Percentiles rank a stretch among this genome's conserved stretches.
Conservation (phyloP, 495 filamentous ascomycete species). For the Achaetomiella virescens region DNA sequence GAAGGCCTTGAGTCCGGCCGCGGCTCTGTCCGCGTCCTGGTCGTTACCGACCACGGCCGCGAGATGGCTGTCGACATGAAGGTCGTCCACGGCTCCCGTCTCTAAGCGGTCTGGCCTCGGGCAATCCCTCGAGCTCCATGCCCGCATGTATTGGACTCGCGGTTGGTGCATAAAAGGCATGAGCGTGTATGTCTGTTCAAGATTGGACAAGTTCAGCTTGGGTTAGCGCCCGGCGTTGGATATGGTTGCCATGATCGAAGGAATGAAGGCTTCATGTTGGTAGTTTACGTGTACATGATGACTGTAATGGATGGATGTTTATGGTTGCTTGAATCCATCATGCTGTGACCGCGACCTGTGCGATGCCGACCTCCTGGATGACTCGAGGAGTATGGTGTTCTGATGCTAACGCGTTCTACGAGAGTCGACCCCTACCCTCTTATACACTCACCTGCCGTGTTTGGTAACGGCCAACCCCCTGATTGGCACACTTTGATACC, state of each 20-base stretch:
- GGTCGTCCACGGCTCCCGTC: conserved; percentile 72
- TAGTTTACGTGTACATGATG: conserved; percentile 31
- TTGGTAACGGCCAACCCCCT: too few relatives aligned
- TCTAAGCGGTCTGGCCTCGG: conserved; percentile 32
- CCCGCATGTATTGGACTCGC: conserved; percentile 9
- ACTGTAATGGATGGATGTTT: conserved; percentile 32
- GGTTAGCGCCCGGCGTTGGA: conserved; percentile 13
- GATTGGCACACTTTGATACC: too few relatives aligned
- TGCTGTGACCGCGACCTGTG: background rate
- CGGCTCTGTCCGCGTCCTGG: conserved; percentile 87
- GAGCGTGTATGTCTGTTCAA: conserved; percentile 20
- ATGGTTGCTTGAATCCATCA: background rate
- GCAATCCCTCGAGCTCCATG: background rate
- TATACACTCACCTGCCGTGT: too few relatives aligned
- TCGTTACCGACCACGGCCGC: conserved; percentile 88
- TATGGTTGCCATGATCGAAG: conserved; percentile 1
- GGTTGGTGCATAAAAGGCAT: conserved; percentile 19
- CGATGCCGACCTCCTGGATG: background rate
- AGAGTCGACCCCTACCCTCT: too few relatives aligned
- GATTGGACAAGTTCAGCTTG: conserved; percentile 24
- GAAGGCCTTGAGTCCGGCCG: conserved; percentile 81
- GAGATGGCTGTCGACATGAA: conserved; percentile 99
- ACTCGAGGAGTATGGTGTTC: background rate
- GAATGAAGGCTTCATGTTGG: conserved; percentile 14
- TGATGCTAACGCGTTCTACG: background rate